Conservation (phyloP, 2,329 filamentous ascomycete genomes). For the Aphanoascus verrucosus region DNA sequence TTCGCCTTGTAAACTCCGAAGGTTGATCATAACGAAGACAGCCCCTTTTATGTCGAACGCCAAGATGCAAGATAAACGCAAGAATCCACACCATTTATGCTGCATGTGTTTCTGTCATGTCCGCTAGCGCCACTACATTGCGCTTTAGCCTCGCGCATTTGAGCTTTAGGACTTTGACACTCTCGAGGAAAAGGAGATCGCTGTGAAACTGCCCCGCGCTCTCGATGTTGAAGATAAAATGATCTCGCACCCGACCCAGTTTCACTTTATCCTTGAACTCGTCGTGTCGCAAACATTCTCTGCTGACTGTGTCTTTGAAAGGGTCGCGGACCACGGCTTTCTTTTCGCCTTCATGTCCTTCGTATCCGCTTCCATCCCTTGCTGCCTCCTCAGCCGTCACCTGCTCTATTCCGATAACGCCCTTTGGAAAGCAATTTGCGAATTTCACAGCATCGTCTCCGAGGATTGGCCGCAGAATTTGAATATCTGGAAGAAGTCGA, state of each 20-base stretch:
- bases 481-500: constrained; percentile 77
- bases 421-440: constrained; percentile 72
- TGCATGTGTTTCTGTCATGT: constrained; percentile 21
- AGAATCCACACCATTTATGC: background rate
- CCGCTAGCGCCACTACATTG: constrained; percentile 33
- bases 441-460: constrained; percentile 85
- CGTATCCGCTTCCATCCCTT: constrained; percentile 52
- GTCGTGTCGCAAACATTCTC: constrained; percentile 79
- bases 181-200: constrained; percentile 85
- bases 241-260: constrained; percentile 78
- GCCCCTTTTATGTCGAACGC: background rate
- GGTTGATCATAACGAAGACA: background rate
- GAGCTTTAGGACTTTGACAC: constrained; percentile 69
- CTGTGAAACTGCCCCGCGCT: constrained; percentile 92
- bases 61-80: background rate
- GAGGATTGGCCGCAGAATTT: constrained; percentile 71
- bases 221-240: constrained; percentile 95
- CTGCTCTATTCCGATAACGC: constrained; percentile 71
- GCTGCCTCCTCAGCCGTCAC: constrained; percentile 58
- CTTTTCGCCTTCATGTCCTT: constrained; percentile 63
- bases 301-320: constrained; percentile 89
- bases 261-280: constrained; percentile 96
- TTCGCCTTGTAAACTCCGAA: background rate
- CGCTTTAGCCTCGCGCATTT: constrained; percentile 54
- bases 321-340: constrained; percentile 81